Percentiles rank a stretch among this genome's conserved stretches.
Conservation (phyloP, 2,329 filamentous ascomycete species). For the Penicillium sp. region DNA sequence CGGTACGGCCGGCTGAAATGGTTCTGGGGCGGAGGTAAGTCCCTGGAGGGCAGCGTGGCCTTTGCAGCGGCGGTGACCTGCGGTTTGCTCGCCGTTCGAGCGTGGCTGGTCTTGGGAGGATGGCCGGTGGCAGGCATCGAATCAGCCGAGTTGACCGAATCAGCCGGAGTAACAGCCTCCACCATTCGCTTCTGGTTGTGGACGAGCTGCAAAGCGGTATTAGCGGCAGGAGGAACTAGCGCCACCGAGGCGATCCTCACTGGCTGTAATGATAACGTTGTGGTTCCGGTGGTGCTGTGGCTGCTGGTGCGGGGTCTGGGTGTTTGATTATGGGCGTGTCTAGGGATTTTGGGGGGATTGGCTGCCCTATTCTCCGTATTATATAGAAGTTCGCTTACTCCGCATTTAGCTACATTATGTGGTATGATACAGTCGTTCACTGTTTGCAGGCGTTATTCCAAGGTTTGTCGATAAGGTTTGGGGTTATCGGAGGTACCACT, state of each 20-base stretch:
- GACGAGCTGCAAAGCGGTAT: conserved; percentile 54
- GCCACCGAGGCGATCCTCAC: conserved; percentile 93
- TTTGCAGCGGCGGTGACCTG: conserved; percentile 75
- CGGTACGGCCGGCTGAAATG: conserved; percentile 84
- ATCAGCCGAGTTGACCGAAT: conserved; percentile 10
- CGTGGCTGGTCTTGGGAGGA: conserved; percentile 71
- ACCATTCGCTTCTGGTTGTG: conserved; percentile 27
- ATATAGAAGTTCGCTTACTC: neutral
- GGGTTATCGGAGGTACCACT: conserved; percentile 2
- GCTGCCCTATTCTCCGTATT: neutral
- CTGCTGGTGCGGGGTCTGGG: conserved; percentile 75
- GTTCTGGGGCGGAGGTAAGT: conserved; percentile 96
- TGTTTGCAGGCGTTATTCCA: neutral
- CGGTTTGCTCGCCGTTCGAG: conserved; percentile 65
- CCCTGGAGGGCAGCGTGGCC: conserved; percentile 76
- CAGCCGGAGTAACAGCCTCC: conserved; percentile 11
- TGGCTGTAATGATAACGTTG: conserved; percentile 96
- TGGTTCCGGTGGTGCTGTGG: conserved; percentile 92
- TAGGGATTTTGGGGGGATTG: neutral
- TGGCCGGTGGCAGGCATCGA: conserved; percentile 49
- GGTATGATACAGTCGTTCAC: neutral
- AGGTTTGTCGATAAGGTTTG: conserved; percentile 3
- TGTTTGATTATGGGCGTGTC: conserved; percentile 18
- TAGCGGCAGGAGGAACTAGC: conserved; percentile 76
- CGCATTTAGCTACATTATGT: no score